Percentiles rank a stretch among this genome's conserved stretches.
These are phyloP conservation scores for Pseudogymnoascus sp. DNA, from an alignment of 2,329 filamentous ascomycete species.

Conservation along the genomic window DNA sequence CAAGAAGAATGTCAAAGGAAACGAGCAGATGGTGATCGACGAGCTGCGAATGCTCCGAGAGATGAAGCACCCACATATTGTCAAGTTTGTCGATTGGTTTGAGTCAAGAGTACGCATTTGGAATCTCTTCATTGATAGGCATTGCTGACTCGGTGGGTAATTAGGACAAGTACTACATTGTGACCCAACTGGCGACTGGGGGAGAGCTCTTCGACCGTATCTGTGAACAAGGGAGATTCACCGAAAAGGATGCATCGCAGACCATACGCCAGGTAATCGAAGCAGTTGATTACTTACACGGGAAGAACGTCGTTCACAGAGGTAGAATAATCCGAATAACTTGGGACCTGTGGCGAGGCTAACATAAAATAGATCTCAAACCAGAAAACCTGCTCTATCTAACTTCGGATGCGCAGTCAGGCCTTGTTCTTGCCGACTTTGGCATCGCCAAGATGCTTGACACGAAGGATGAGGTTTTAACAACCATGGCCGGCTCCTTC, in stretches of 20 bases:
- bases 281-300: constrained; percentile 89
- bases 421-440: constrained; percentile 91
- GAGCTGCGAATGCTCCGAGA: constrained; percentile 89
- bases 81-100: constrained; percentile 97
- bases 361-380: constrained; percentile 65
- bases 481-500: constrained; percentile 97
- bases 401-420: constrained; percentile 65
- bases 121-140: not conserved
- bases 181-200: constrained; percentile 90
- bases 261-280: constrained; percentile 91
- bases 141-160: not conserved
- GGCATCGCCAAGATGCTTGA: constrained; percentile 98
- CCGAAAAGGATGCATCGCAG: constrained; percentile 85
- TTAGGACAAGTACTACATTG: constrained; percentile 99
- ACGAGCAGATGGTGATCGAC: constrained; percentile 98
- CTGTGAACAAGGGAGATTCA: constrained; percentile 96
- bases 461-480: constrained; percentile 80
- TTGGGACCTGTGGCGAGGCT: not conserved
- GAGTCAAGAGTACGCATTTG: constrained; percentile 70
- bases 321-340: constrained; percentile 40
- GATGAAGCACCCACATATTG: constrained; percentile 89
- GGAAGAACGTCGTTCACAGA: constrained; percentile 92
- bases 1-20: constrained; percentile 98
- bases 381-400: constrained; percentile 96
- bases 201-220: constrained; percentile 97